Percentiles rank a stretch among this genome's conserved stretches.
Conservation (phyloP, 306 rosid species). For the Begonia fuchsioides region DNA sequence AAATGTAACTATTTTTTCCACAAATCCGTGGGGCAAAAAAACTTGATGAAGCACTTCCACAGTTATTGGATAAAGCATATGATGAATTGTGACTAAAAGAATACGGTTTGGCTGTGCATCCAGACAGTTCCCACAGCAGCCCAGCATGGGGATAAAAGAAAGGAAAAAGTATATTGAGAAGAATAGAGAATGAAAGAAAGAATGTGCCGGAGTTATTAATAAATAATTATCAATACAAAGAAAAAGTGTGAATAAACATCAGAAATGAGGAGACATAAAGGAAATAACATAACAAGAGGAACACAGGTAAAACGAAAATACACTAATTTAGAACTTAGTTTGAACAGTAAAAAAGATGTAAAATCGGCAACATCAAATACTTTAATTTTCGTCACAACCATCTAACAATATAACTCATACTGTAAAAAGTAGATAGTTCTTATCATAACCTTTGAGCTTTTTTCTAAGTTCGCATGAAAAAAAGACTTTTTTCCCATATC, state of each 20-base stretch:
- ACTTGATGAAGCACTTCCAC: constrained; percentile 99
- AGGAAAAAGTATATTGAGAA: constrained; percentile 79
- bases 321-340: no score
- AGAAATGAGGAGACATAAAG: no score
- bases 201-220: neutral
- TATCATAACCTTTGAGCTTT: no score
- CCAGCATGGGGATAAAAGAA: constrained; percentile 75
- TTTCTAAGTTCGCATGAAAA: no score
- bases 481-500: no score
- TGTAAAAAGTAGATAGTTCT: no score
- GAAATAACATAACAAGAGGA: no score
- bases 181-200: constrained; percentile 21
- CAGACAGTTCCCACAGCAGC: constrained; percentile 57
- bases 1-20: constrained; percentile 97
- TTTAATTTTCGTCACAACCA: no score
- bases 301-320: no score
- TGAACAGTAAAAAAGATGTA: no score
- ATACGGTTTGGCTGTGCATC: constrained; percentile 91
- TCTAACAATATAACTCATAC: no score
- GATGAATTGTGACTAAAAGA: constrained; percentile 96
- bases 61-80: constrained; percentile 97
- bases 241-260: neutral
- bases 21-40: constrained; percentile 93
- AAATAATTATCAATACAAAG: neutral
- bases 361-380: no score